Base-by-base conservation (phyloP, 2,329 filamentous ascomycete species). In the Diplocarpon mali region DNA sequence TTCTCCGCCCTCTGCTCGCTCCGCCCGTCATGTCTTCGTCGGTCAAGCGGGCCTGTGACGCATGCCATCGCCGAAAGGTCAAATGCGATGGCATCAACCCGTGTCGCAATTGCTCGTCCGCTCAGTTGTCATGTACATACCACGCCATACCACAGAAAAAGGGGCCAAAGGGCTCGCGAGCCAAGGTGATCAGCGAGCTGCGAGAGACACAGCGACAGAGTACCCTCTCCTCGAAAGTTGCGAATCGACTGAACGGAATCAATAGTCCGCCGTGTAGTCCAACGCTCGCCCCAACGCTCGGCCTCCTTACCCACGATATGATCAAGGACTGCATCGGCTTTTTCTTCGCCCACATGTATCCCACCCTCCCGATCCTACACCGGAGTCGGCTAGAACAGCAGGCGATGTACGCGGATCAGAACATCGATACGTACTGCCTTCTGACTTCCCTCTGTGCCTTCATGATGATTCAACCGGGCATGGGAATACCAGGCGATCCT, bases 101-200 rank as follows among this genome's bases (percentile, higher is more conserved):
- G 15, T 87, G 82, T 63, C 73, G 76, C 48, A 84, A 85, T 64
- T 86, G 82, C 64, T 70, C 71, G 11, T 75, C 79, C 7, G 78
- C 81, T 6, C 72, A 78, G 57, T 69, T 85, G 14, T 69, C 72
- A 11, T 86, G 82, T 68, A 85, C 80, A 27, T 86, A 85, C 70
- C 80, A 83, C 65, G 78, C 80, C 29, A 77, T 85, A 30, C 80
- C 80, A 1, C 81, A 83, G 65, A 85, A 85, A 67, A 85, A 85
- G 62, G 82, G 82, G 1, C 82, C 81, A 35, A 85, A 85, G 64
- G 81, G 82, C 52, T 83, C 78, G 28, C 69, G 80, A 49, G 83
- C 83, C 40, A 86, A 85, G 63, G 80, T 86, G 47, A 83, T 86
- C 62, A 84, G 79, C 58, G 80, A 85, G 58, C 62, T 86, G 49